Percentiles rank a stretch among this genome's conserved stretches.
Evolutionary conservation across 1,284 basidiomycete genomes (phyloP).

Genomic region (Xanthoconium separans): DNA sequence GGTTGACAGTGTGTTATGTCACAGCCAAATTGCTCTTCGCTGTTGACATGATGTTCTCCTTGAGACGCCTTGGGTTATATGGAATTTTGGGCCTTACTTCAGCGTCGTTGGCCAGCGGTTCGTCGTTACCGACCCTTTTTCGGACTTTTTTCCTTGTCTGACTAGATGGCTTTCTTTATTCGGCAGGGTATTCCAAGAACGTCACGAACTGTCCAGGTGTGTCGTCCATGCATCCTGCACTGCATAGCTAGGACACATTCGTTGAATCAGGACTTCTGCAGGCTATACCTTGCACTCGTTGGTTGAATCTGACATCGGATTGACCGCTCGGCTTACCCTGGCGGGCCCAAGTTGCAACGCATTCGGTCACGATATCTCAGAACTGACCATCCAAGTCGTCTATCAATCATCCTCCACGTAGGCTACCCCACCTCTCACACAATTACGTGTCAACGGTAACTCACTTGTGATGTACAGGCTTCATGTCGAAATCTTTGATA

Average conservation of each 20-base stretch:
- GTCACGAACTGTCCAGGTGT: slow-evolving; percentile 26
- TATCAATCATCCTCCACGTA: slow-evolving; percentile 60
- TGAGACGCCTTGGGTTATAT: background rate
- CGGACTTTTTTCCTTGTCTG: background rate
- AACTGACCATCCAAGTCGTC: slow-evolving; percentile 62
- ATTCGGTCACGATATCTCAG: slow-evolving; percentile 63
- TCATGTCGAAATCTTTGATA: slow-evolving; percentile 76
- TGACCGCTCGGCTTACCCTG: slow-evolving; percentile 58
- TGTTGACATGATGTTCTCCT: background rate
- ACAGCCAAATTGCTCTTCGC: too few relatives aligned
- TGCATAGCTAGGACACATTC: background rate
- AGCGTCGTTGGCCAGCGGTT: slow-evolving; percentile 3
- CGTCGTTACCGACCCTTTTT: background rate
- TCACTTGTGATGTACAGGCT: slow-evolving; percentile 40
- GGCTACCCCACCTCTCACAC: slow-evolving; percentile 18
- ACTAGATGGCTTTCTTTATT: background rate
- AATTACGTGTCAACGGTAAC: background rate
- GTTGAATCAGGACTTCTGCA: slow-evolving; percentile 10
- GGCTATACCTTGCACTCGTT: slow-evolving; percentile 55
- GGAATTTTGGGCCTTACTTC: background rate
- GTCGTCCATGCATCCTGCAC: too few relatives aligned
- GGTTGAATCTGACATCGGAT: slow-evolving; percentile 44
- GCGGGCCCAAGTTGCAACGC: slow-evolving; percentile 66
- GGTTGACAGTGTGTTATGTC: background rate
- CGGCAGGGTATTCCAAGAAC: slow-evolving; percentile 20